Evolutionary conservation across 495 filamentous ascomycete species (phyloP).

Genomic region (Aspergillus kassunensis): DNA sequence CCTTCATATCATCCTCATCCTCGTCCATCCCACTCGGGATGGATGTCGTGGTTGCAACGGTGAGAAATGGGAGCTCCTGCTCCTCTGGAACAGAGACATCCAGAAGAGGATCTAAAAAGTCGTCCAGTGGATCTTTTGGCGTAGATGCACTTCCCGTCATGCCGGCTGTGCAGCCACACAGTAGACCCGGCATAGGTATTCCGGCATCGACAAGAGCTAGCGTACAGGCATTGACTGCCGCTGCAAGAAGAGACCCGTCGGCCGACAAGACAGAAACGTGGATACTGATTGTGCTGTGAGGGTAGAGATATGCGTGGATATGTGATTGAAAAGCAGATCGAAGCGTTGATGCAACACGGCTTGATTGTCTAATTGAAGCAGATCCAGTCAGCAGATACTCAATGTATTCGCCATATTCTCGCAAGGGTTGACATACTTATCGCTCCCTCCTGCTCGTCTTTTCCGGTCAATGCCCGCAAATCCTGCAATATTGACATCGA

Average conservation of each 20-base stretch:
- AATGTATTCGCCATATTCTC: background rate
- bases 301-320: constrained; percentile 82
- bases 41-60: constrained; percentile 70
- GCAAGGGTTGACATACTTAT: constrained; percentile 73
- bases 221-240: constrained; percentile 86
- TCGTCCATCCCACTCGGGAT: constrained; percentile 39
- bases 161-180: constrained; percentile 83
- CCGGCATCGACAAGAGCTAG: constrained; percentile 92
- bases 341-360: constrained; percentile 76
- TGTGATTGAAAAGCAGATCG: constrained; percentile 66
- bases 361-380: constrained; percentile 57
- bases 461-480: constrained; percentile 87
- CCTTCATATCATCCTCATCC: constrained; percentile 56
- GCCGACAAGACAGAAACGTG: constrained; percentile 82
- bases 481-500: constrained; percentile 79
- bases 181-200: constrained; percentile 87
- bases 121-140: constrained; percentile 49
- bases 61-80: constrained; percentile 83
- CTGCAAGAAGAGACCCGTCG: constrained; percentile 86
- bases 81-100: constrained; percentile 87
- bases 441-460: constrained; percentile 58
- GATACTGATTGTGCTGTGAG: constrained; percentile 78
- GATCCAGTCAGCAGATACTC: constrained; percentile 13
- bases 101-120: constrained; percentile 79
- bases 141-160: constrained; percentile 61